Evolutionary conservation across 441 rosid genomes (phyloP), one percentile per base, ranked within the genome.

Genomic region (Pelargonium fulgidum): DNA sequence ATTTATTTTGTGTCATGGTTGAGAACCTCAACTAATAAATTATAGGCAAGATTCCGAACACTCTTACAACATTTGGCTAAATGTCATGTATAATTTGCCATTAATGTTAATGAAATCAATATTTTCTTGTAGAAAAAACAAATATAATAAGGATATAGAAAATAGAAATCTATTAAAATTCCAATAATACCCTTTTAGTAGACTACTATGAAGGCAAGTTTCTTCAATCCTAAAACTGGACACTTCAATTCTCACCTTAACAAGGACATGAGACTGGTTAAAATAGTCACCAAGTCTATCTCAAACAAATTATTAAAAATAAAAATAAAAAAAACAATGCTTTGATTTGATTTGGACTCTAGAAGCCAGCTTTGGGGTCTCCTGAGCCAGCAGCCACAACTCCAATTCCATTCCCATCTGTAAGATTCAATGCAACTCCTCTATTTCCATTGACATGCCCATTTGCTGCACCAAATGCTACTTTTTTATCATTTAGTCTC

Each of bases 361-460:
- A 86, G 39, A 85, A 68, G 58, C 98, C 98, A 3, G 94, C 86
- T 47, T 84, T 89, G 36, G 96, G 98, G 61, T 88, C 85, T 8
- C 87, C 90, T 0, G 95, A 87, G 45, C 88, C 83, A 39, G 95
- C 92, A 16, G 95, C 97, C 12, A 85, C 85, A 64, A 88, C 84
- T 72, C 91, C 89, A 81, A 84, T 80, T 26, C 78, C 83, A 14
- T 63, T 74, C 54, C 72, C 78, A 65, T 12, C 14, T 5, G 14
- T 52, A 6, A 52, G 58, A 52, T 33, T 33, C 70, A 56, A 17
- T 36, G 50, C 45, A 16, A 50, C 68, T 7, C 66, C 78, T n/a
- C 13, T 4, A 16, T 68, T 71, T 20, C 50, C 71, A 0, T 52
- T 59, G 26, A 71, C 75, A 62, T 16, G 20, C 3, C 64, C 33